Base-by-base conservation (phyloP, 2,329 filamentous ascomycete genomes). In the Colletotrichum sidae region DNA sequence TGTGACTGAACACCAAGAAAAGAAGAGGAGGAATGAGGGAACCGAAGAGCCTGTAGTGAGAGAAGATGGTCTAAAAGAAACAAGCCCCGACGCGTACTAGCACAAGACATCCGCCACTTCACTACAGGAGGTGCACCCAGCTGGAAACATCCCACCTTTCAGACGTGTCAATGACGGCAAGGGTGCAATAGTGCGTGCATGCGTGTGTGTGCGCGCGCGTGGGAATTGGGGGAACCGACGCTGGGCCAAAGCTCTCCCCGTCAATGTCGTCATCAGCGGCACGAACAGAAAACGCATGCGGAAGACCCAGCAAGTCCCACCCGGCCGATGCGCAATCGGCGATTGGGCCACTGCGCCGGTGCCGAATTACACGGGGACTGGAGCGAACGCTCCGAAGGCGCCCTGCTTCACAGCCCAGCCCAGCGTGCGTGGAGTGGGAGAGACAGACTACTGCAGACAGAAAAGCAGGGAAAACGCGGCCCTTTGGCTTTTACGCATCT, bases 81-180 rank as follows among this genome's bases (percentile, higher is more conserved):
- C 25, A 25, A 25, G 25, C 25, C 25, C 25, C 25, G 25, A 25
- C 25, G 25, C 25, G 25, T 25, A 25, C 25, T 25, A 25, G 25
- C 25, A 25, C 25, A 25, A 25, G 25, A 25, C 25, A 25, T 25
- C 25, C 25, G 25, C 25, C 25, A 25, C 25, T 25, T 25, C 25
- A 25, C 25, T 25, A 25, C 25, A 25, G 25, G 25, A 25, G 4
- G 25, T 25, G 25, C 25, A 57, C 49, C 60, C 37, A n/a, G 37
- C 17, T 38, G 55, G 46, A 17, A 25, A n/a, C 57, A 57, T 56
- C 52, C 58, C 52, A 50, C 45, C 39, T 42, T 17, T 46, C 39
- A 47, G 58, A 63, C 58, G 63, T 63, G 58, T 63, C 52, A 53
- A 66, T 66, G 63, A 66, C 63, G 63, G 47, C 51, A 63, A 47